These are phyloP conservation scores for Hericium erinaceus DNA, from an alignment of 768 basidiomycete species.

Conservation along the genomic window DNA sequence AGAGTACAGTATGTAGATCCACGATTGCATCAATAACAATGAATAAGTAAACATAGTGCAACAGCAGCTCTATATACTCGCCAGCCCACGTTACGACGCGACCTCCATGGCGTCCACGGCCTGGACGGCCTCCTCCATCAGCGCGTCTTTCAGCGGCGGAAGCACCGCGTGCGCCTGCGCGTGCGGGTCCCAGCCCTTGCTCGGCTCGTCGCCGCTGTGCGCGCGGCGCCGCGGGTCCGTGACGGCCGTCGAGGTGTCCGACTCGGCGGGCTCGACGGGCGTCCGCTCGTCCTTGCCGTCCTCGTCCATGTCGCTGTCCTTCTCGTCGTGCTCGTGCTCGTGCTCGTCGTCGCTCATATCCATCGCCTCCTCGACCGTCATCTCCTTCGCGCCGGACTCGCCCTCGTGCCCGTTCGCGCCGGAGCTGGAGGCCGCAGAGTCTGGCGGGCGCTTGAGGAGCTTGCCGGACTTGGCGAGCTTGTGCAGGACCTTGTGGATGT, in stretches of 20 bases:
- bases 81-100: slow-evolving; percentile 32
- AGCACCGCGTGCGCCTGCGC: background rate
- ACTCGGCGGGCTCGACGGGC: slow-evolving; percentile 13
- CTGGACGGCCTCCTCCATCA: slow-evolving; percentile 35
- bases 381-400: slow-evolving; percentile 14
- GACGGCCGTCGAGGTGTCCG: slow-evolving; percentile 11
- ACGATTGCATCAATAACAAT: background rate
- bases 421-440: background rate
- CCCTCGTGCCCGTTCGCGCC: slow-evolving; percentile 17
- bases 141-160: slow-evolving; percentile 21
- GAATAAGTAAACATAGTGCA: background rate
- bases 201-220: background rate
- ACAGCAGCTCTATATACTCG: slow-evolving; percentile 15
- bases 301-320: slow-evolving; percentile 14
- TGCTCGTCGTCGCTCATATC: slow-evolving; percentile 16
- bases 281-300: slow-evolving; percentile 4
- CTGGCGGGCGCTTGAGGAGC: slow-evolving; percentile 13
- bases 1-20: background rate
- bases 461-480: slow-evolving; percentile 45
- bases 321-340: slow-evolving; percentile 2
- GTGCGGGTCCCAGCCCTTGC: background rate
- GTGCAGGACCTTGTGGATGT: slow-evolving; percentile 69
- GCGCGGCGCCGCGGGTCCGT: slow-evolving; percentile 10
- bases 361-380: slow-evolving; percentile 20
- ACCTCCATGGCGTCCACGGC: slow-evolving; percentile 34